These are phyloP conservation scores for Solanum pinnatisectum DNA, from an alignment of 257 asterid genomes.

Conservation along the genomic window DNA sequence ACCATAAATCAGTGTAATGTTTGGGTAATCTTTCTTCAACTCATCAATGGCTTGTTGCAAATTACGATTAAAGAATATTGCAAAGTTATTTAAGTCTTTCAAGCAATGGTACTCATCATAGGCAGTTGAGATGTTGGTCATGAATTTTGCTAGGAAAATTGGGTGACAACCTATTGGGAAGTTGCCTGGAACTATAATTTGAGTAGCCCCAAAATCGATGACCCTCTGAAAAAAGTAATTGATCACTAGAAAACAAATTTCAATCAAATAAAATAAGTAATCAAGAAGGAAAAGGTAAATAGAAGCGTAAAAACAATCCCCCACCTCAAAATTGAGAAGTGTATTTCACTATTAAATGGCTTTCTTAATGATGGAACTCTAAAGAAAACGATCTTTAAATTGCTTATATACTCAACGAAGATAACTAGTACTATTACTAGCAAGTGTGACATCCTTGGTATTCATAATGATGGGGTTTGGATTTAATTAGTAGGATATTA, in stretches of 20 bases:
- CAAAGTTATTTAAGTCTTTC: background rate
- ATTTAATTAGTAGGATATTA: too few relatives aligned
- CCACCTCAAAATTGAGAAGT: background rate
- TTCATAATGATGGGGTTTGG: background rate
- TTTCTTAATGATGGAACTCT: background rate
- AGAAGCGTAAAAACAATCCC: background rate
- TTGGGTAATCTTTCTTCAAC: background rate
- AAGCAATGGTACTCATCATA: background rate
- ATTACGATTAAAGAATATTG: background rate
- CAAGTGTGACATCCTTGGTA: background rate
- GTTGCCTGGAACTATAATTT: background rate
- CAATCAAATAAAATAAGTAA: background rate
- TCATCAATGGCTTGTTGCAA: background rate
- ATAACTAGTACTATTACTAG: background rate
- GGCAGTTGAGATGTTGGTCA: background rate
- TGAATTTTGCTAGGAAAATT: background rate
- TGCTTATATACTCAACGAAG: background rate
- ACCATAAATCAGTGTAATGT: background rate
- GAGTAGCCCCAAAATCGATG: background rate
- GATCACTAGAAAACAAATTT: background rate
- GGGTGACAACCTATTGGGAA: background rate
- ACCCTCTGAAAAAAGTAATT: background rate
- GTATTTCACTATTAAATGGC: background rate
- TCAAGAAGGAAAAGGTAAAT: background rate
- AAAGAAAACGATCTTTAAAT: background rate